These are phyloP conservation scores for Sodiomyces alkalinus DNA, from an alignment of 2,329 filamentous ascomycete genomes.

Conservation along the genomic window DNA sequence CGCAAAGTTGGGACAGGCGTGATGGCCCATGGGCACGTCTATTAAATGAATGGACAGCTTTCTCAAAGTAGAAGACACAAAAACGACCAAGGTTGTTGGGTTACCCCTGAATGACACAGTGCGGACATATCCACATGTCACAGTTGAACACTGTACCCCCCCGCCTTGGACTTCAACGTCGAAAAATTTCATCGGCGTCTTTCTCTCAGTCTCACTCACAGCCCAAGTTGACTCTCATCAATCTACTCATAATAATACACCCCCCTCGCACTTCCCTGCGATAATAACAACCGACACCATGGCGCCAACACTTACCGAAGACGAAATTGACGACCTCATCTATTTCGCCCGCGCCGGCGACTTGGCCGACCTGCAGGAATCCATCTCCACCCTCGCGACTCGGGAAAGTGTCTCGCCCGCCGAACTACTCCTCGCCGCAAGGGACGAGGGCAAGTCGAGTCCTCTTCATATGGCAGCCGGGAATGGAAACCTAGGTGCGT, in stretches of 20 bases:
- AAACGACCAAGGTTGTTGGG: too few relatives aligned
- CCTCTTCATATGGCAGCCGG: slow-evolving; percentile 85
- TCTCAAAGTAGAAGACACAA: too few relatives aligned
- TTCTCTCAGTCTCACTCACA: slow-evolving; percentile 3
- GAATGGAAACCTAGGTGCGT: slow-evolving; percentile 66
- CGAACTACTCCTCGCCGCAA: slow-evolving; percentile 54
- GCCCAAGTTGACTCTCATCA: neutral
- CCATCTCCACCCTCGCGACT: slow-evolving; percentile 43
- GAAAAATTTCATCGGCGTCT: too few relatives aligned
- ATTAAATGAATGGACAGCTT: too few relatives aligned
- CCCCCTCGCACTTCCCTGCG: slow-evolving; percentile 1
- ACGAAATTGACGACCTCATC: slow-evolving; percentile 81
- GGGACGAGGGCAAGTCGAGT: slow-evolving; percentile 64
- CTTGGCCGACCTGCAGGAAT: slow-evolving; percentile 45
- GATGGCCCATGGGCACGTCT: too few relatives aligned
- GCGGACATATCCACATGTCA: too few relatives aligned
- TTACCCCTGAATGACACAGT: too few relatives aligned
- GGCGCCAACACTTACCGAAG: slow-evolving; percentile 47
- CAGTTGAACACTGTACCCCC: too few relatives aligned
- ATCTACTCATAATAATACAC: too few relatives aligned
- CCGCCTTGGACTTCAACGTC: too few relatives aligned
- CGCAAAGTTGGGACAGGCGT: slow-evolving; percentile 18
- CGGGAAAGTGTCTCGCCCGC: slow-evolving; percentile 43
- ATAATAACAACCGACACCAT: slow-evolving; percentile 14
- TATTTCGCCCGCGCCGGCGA: slow-evolving; percentile 76